A percentile compares a stretch with the other conserved stretches of the same genome.
Evolutionary conservation across 2,329 filamentous ascomycete species (phyloP).

Genomic region (Claviceps sp.): DNA sequence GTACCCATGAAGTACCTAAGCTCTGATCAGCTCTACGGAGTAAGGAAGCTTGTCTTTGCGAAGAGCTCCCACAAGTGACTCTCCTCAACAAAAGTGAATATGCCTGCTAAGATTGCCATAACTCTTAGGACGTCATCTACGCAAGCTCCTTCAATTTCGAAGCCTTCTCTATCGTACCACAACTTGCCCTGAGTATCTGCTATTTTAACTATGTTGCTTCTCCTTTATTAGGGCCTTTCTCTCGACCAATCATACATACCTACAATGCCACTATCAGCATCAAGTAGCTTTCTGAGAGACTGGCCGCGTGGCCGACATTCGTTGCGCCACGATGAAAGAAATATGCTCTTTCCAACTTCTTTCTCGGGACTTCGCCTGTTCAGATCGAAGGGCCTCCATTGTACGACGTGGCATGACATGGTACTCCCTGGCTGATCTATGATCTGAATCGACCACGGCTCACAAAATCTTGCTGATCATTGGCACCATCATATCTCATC

Average conservation of each 20-base stretch:
- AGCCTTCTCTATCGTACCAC: no score
- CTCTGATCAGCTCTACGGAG: no score
- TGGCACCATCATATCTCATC: background rate
- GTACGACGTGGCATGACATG: background rate
- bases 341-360: background rate
- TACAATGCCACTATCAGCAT: background rate
- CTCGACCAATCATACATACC: background rate
- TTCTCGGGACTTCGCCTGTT: no score
- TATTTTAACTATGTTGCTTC: no score
- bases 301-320: background rate
- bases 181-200: no score
- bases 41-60: no score
- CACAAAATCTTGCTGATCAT: background rate
- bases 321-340: background rate
- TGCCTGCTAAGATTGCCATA: no score
- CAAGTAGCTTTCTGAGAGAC: background rate
- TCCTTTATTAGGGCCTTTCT: background rate
- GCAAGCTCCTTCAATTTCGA: no score
- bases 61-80: no score
- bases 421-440: background rate
- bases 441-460: background rate
- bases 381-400: background rate
- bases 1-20: no score
- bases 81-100: no score
- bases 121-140: no score